phyloP scores from a whole-genome alignment of 169 alveolate genomes.

The Amoebophrya sp. region DNA sequence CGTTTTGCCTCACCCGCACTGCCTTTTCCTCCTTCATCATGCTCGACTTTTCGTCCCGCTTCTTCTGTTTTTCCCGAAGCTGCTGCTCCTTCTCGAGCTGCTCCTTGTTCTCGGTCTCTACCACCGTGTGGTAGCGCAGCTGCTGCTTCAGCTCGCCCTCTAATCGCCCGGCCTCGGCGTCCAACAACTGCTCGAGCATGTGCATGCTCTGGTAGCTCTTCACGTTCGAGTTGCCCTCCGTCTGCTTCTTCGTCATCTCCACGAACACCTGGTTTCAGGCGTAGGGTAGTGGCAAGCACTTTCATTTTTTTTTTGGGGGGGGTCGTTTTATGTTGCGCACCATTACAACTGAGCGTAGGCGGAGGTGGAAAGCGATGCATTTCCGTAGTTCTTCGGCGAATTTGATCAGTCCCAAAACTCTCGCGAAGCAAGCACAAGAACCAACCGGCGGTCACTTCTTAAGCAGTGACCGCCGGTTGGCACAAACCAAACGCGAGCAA shows the following conservation, averaged over 20 bases:
- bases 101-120: background rate
- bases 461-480: no score
- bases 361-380: no score
- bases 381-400: no score
- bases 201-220: background rate
- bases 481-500: no score
- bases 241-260: background rate
- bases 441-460: no score
- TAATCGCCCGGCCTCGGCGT: background rate
- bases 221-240: background rate
- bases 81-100: background rate
- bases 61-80: background rate
- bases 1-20: background rate
- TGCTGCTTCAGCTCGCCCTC: slow-evolving; percentile 3
- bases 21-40: background rate
- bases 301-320: no score
- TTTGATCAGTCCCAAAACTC: no score
- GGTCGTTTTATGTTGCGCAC: no score
- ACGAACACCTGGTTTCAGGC: background rate
- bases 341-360: no score
- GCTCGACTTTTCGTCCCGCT: background rate
- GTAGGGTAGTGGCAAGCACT: no score
- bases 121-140: background rate
- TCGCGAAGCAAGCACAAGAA: no score
- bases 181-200: background rate